A percentile compares a stretch with the other conserved stretches of the same genome.
phyloP scores from a whole-genome alignment of 169 alveolate genomes.

The Besnoitia besnoiti region DNA sequence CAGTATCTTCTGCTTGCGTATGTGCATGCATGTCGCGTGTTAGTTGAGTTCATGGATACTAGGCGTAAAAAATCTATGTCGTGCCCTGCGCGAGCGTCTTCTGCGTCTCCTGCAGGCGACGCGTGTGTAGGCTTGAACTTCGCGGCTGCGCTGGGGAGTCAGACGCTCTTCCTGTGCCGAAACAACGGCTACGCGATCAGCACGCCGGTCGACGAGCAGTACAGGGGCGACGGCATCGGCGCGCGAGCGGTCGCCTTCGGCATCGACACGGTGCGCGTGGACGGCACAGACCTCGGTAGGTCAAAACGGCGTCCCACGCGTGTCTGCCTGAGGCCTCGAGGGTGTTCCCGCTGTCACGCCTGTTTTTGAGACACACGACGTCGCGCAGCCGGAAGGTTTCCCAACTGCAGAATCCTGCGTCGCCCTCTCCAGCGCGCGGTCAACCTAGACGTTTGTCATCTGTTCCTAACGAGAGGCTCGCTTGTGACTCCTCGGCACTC shows the following conservation, averaged over 20 bases:
- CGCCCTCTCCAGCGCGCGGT: no score
- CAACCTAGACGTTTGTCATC: no score
- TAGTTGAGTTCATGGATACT: no score
- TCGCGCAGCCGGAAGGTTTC: no score
- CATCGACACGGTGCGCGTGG: slow-evolving; percentile 88
- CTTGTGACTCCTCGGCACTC: no score
- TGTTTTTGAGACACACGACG: no score
- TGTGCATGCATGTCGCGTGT: not conserved
- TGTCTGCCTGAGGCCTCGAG: no score
- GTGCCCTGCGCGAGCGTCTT: not conserved
- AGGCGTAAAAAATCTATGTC: not conserved
- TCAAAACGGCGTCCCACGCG: slow-evolving; percentile 40
- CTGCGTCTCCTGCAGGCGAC: slow-evolving; percentile 79
- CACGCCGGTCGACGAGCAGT: slow-evolving; percentile 94
- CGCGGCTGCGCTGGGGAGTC: slow-evolving; percentile 91
- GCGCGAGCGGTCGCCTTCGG: slow-evolving; percentile 95
- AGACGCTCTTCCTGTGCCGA: slow-evolving; percentile 95
- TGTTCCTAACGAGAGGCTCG: no score
- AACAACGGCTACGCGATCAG: slow-evolving; percentile 96
- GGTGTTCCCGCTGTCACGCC: no score
- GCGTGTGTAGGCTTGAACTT: slow-evolving; percentile 94
- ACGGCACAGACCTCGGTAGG: slow-evolving; percentile 49
- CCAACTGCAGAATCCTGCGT: no score
- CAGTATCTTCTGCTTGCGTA: not conserved
- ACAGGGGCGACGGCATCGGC: slow-evolving; percentile 95